phyloP scores from a whole-genome alignment of 306 rosid genomes.

The Dryas alaskensis region DNA sequence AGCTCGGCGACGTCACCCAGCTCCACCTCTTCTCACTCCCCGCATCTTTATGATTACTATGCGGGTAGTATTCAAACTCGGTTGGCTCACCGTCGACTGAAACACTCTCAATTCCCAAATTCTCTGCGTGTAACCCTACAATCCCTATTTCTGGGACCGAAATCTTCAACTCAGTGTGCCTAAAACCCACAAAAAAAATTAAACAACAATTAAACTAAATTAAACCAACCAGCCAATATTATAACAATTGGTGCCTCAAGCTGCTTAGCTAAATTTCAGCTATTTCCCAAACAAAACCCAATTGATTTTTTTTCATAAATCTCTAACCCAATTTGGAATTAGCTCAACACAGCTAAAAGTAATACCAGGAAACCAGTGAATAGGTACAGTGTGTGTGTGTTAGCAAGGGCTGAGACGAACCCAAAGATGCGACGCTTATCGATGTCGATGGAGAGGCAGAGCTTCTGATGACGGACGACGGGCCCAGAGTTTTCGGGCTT shows the following conservation, averaged over 20 bases:
- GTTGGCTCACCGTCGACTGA: conserved; percentile 87
- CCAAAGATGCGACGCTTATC: conserved; percentile 66
- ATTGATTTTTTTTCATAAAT: background rate
- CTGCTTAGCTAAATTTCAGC: background rate
- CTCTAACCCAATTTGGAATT: background rate
- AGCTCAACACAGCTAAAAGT: background rate
- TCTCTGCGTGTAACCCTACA: conserved; percentile 91
- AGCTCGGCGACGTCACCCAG: conserved; percentile 51
- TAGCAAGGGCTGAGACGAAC: conserved; percentile 43
- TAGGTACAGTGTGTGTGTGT: background rate
- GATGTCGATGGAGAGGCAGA: conserved; percentile 79
- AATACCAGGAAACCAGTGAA: background rate
- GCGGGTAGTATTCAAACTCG: conserved; percentile 82
- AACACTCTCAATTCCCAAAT: conserved; percentile 75
- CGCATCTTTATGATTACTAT: conserved; percentile 29
- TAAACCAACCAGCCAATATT: background rate
- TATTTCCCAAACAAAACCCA: background rate
- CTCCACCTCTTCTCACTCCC: conserved; percentile 59
- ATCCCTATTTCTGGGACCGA: conserved; percentile 90
- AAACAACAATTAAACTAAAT: background rate
- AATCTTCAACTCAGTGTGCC: conserved; percentile 86
- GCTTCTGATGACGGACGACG: conserved; percentile 89
- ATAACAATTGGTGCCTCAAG: background rate
- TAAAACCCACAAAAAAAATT: conserved; percentile 18
- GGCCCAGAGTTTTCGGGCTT: conserved; percentile 81